A percentile compares a stretch with the other conserved stretches of the same genome.
Conservation (phyloP, 768 basidiomycete species). For the Trametes meyenii region DNA sequence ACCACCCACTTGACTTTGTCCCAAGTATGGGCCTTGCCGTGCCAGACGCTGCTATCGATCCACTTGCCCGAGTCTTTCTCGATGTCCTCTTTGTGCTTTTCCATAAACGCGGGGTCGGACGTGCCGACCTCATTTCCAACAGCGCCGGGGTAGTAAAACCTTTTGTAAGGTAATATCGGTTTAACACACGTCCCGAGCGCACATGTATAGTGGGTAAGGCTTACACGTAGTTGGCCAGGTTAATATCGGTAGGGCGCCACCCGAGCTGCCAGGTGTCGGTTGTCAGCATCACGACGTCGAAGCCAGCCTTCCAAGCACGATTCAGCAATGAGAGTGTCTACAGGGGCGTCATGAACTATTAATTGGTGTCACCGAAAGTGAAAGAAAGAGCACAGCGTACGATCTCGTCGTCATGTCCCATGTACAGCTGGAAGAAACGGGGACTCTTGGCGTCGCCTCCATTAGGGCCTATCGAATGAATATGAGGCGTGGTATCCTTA, state of each 20-base stretch:
- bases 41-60: constrained; percentile 52
- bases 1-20: constrained; percentile 54
- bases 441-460: constrained; percentile 41
- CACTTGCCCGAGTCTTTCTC: constrained; percentile 47
- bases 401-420: constrained; percentile 56
- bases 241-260: constrained; percentile 52
- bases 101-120: constrained; percentile 54
- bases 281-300: constrained; percentile 50
- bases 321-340: constrained; percentile 50
- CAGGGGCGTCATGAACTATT: not conserved
- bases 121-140: constrained; percentile 48
- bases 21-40: constrained; percentile 56
- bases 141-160: constrained; percentile 41
- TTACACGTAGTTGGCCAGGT: constrained; percentile 51
- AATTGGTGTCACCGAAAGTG: not conserved
- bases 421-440: constrained; percentile 59
- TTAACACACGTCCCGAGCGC: too few species aligned
- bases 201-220: too few species aligned
- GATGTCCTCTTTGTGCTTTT: constrained; percentile 46
- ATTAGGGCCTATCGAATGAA: constrained; percentile 25
- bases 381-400: constrained; percentile 29
- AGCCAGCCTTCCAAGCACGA: constrained; percentile 50
- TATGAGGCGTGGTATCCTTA: not conserved
- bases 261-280: constrained; percentile 56
- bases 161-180: constrained; percentile 21